Evolutionary conservation across 805 yeast genomes (phyloP).

Genomic region (Ascoidea rubescens): DNA sequence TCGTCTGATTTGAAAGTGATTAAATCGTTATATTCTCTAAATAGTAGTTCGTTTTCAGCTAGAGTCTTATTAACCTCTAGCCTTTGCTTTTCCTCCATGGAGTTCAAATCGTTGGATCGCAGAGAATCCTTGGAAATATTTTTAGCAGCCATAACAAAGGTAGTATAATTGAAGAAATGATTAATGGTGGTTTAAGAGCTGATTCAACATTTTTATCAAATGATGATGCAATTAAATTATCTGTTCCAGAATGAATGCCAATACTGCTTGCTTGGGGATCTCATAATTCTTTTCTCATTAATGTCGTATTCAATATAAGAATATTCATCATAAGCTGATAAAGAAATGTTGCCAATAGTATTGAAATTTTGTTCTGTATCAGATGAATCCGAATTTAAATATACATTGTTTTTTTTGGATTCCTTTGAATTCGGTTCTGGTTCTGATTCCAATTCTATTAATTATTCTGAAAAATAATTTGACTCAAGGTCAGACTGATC

Average conservation of each 20-base stretch:
- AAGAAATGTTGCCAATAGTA: constrained; percentile 88
- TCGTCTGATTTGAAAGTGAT: not conserved
- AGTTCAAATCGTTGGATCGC: not conserved
- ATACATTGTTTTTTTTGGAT: not conserved
- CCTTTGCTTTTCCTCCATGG: too few relatives aligned
- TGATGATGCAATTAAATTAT: constrained; percentile 82
- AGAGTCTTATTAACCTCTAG: not conserved
- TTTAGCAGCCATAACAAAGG: too few relatives aligned
- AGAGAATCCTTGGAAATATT: too few relatives aligned
- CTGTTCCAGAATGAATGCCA: constrained; percentile 94
- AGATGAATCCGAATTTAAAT: not conserved
- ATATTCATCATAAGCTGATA: constrained; percentile 89
- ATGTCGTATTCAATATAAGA: constrained; percentile 96
- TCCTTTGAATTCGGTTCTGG: not conserved
- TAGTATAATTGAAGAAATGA: too few relatives aligned
- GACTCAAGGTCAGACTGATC: not conserved
- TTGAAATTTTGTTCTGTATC: constrained; percentile 64
- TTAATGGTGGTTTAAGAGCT: too few relatives aligned
- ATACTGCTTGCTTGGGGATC: constrained; percentile 87
- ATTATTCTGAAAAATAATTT: not conserved
- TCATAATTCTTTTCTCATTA: constrained; percentile 95
- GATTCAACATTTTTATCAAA: constrained; percentile 89
- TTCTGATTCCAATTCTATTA: not conserved
- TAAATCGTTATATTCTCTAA: too few relatives aligned
- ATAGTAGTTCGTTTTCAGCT: not conserved